Base-by-base conservation (phyloP, 805 yeast species). In the Kodamaea hsintzibuensis region DNA sequence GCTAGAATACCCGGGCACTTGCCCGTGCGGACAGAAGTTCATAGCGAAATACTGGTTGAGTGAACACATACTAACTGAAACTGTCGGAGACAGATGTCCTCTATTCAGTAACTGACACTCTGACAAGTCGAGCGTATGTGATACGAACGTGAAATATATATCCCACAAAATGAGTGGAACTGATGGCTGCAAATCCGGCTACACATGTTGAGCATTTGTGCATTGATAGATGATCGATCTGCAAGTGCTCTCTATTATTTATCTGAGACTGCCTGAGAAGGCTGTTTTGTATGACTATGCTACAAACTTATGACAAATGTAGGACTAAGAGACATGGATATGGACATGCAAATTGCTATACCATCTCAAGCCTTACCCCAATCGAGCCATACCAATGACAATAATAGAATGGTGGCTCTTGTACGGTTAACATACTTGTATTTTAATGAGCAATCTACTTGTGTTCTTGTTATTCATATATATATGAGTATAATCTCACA, bases 1-100 rank as follows among this genome's bases (percentile, higher is more conserved):
- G 47, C 47, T 51, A 50, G 54, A 51, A 42, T 35, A 51, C 16
- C 54, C 51, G 10, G 54, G 54, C 2, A 51, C 51, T 8, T 51
- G 54, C 33, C 51, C 51, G 10, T 51, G 54, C 33, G 54, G 54
- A 6, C 48, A 46, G 37, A 51, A 47, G 14, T 51, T 51, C 35
- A 47, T 51, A 5, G 54, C 54, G 5, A 47, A 47, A 38, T 42
- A 25, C 18, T 51, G 54, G 54, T 51, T 51, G 51, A 47, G 44
- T 33, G 25, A 42, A 33, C 54, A 51, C 35, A 51, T 51, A 6
- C 25, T 51, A n/a, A 47, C 51, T 12, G 54, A 51, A 9, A 42
- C 47, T 33, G 48, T 16, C 18, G 33, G 35, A 6, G 47, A 46
- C 27, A 13, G 54, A 38, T 51, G 54, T 47, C 47, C 47, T 1